Conservation (phyloP, 225 moss, liverwort and hornwort species). For the Climacium dendroides region DNA sequence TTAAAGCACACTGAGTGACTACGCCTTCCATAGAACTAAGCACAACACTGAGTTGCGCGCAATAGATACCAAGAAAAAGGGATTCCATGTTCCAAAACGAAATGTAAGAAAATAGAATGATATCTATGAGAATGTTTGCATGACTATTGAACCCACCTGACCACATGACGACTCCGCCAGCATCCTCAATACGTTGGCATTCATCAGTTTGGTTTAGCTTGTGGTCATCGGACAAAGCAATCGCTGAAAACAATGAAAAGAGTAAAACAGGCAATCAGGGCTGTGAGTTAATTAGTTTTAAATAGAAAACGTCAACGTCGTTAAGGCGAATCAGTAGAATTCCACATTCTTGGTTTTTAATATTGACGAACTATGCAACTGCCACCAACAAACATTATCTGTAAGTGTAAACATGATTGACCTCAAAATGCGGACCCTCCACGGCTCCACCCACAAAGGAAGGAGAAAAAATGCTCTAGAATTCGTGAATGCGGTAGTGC, state of each 20-base stretch:
- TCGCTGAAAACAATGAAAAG: constrained; percentile 25
- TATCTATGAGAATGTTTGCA: neutral
- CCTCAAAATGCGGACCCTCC: neutral
- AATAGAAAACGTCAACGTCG: neutral
- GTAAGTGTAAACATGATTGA: neutral
- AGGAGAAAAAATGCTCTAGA: neutral
- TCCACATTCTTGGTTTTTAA: neutral
- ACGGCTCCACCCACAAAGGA: neutral
- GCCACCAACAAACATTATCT: neutral
- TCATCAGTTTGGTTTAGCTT: constrained; percentile 90
- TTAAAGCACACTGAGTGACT: neutral
- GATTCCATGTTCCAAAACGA: neutral
- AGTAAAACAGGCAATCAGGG: neutral
- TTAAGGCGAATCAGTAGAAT: neutral
- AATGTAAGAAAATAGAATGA: neutral
- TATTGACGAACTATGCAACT: neutral
- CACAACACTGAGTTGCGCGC: no score
- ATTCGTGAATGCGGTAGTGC: neutral
- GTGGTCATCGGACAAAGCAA: constrained; percentile 77
- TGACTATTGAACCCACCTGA: constrained; percentile 23
- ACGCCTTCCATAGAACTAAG: neutral
- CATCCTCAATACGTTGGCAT: constrained; percentile 87
- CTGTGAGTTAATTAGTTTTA: neutral
- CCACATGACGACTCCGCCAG: constrained; percentile 99
- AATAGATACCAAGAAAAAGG: neutral